These are phyloP conservation scores for Thermoascus crustaceus DNA, from an alignment of 2,329 filamentous ascomycete species.

Conservation along the genomic window DNA sequence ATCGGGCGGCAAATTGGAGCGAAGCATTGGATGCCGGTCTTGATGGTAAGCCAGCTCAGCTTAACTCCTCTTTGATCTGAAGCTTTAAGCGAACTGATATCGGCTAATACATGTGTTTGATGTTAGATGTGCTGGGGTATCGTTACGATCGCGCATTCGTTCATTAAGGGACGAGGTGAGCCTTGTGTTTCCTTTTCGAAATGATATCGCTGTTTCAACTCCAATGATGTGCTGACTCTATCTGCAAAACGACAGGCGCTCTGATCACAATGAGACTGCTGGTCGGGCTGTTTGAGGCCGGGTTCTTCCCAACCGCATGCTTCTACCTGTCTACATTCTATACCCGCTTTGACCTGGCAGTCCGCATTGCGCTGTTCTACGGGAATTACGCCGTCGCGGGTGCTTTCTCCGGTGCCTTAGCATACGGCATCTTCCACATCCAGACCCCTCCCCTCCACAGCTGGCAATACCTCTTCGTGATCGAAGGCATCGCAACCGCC, in stretches of 20 bases:
- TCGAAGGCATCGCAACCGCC: slow-evolving; percentile 17
- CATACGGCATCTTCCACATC: slow-evolving; percentile 14
- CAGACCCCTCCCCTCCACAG: slow-evolving; percentile 5
- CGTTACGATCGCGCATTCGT: slow-evolving; percentile 9
- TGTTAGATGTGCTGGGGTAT: slow-evolving; percentile 11
- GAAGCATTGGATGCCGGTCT: slow-evolving; percentile 9
- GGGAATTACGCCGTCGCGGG: slow-evolving; percentile 44
- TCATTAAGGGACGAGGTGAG: too few relatives aligned
- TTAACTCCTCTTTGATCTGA: too few relatives aligned
- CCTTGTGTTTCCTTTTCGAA: neutral
- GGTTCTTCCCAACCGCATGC: slow-evolving; percentile 45
- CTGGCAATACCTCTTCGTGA: slow-evolving; percentile 18
- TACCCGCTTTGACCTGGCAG: slow-evolving; percentile 43
- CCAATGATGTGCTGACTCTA: too few relatives aligned
- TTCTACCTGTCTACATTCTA: slow-evolving; percentile 46
- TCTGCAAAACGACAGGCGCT: too few relatives aligned
- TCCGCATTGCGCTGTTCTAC: slow-evolving; percentile 43
- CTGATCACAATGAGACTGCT: slow-evolving; percentile 3
- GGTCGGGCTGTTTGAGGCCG: slow-evolving; percentile 12
- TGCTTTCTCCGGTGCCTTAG: slow-evolving; percentile 40
- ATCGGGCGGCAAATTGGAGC: slow-evolving; percentile 10
- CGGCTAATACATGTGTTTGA: too few relatives aligned
- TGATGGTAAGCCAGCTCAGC: too few relatives aligned
- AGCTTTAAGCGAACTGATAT: too few relatives aligned
- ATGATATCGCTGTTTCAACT: neutral